These are phyloP conservation scores for Neurospora africana DNA, from an alignment of 495 filamentous ascomycete genomes.

Conservation along the genomic window DNA sequence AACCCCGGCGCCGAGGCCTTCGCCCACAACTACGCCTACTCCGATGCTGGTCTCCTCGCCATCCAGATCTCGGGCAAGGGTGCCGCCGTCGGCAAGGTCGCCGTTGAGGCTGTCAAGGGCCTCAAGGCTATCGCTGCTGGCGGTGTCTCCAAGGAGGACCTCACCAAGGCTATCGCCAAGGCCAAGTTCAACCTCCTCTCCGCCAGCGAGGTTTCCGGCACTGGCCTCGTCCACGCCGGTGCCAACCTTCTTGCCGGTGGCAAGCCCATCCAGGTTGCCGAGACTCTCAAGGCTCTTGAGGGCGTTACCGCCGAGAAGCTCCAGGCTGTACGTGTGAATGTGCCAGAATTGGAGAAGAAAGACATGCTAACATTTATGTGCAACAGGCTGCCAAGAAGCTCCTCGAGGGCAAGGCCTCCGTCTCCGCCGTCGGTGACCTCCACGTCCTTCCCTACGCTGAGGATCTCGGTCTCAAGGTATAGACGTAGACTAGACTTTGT, in stretches of 20 bases:
- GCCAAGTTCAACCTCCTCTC: conserved; percentile 92
- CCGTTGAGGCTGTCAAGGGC: conserved; percentile 59
- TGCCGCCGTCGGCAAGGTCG: conserved; percentile 46
- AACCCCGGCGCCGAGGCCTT: conserved; percentile 54
- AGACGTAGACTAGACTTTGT: conserved; percentile 29
- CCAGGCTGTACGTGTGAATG: conserved; percentile 59
- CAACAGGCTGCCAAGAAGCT: conserved; percentile 70
- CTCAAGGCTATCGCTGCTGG: conserved; percentile 71
- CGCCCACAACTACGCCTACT: conserved; percentile 75
- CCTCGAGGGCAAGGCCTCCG: conserved; percentile 77
- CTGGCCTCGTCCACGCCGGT: conserved; percentile 47
- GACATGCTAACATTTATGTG: conserved; percentile 14
- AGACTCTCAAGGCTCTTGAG: conserved; percentile 68
- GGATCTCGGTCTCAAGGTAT: conserved; percentile 89
- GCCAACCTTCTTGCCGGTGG: conserved; percentile 58
- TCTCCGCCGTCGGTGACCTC: conserved; percentile 80
- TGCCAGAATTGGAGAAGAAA: not conserved
- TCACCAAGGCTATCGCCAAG: conserved; percentile 82
- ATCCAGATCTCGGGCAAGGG: conserved; percentile 69
- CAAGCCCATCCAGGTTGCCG: conserved; percentile 79
- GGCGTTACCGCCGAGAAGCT: conserved; percentile 73
- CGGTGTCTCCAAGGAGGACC: conserved; percentile 65
- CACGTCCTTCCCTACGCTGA: conserved; percentile 82
- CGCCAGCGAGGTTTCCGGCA: conserved; percentile 65
- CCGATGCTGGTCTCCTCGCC: conserved; percentile 82